Conservation (phyloP, 2,329 filamentous ascomycete species). For the Colletotrichum sp. region DNA sequence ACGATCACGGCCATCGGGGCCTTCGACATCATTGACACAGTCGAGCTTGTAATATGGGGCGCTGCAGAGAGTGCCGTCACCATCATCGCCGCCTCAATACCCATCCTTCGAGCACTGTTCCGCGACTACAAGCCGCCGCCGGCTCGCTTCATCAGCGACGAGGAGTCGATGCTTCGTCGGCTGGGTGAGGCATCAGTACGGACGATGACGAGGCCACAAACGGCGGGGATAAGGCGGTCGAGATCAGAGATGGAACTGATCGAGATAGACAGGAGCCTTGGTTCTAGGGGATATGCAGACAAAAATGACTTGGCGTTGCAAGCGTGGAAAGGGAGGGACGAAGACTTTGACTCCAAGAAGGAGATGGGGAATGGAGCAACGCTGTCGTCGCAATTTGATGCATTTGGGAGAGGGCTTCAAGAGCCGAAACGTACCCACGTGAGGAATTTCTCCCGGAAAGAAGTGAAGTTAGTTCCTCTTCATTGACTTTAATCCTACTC, state of each 20-base stretch:
- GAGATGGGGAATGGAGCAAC: neutral
- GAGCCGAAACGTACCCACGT: neutral
- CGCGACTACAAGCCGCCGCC: neutral
- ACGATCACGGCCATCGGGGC: slow-evolving; percentile 26
- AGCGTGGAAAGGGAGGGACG: neutral
- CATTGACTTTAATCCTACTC: neutral
- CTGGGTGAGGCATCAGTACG: neutral
- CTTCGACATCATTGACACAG: slow-evolving; percentile 24
- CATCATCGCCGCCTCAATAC: slow-evolving; percentile 37
- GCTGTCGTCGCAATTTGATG: neutral
- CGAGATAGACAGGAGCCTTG: neutral
- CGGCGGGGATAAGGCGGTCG: neutral
- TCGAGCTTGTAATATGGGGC: slow-evolving; percentile 31
- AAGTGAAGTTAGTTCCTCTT: neutral
- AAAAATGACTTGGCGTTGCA: neutral
- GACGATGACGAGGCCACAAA: neutral
- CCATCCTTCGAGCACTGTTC: slow-evolving; percentile 33
- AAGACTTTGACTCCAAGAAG: neutral
- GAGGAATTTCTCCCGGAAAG: neutral
- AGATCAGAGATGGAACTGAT: neutral
- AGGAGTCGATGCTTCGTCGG: slow-evolving; percentile 4
- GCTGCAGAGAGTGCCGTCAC: slow-evolving; percentile 30
- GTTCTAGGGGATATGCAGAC: neutral
- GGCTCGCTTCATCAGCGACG: slow-evolving; percentile 1
- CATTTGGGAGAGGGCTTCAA: neutral